Percentiles rank a stretch among this genome's conserved stretches.
These are phyloP conservation scores for Cryptococcus amylolentus DNA, from an alignment of 1,284 basidiomycete genomes.

Conservation along the genomic window DNA sequence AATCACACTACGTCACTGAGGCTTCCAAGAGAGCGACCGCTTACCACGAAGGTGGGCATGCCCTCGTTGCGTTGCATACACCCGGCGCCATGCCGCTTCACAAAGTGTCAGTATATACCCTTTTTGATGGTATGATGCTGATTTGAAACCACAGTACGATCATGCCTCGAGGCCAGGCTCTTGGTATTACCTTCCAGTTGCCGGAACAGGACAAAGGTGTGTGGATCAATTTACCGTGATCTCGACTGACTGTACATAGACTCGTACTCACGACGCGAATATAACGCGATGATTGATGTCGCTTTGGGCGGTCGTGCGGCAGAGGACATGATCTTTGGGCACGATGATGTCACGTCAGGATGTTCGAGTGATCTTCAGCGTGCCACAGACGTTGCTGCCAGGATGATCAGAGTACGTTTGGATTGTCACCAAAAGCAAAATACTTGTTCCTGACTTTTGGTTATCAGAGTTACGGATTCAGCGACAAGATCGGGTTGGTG, in stretches of 20 bases:
- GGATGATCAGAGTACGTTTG: constrained; percentile 77
- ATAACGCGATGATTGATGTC: constrained; percentile 67
- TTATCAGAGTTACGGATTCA: constrained; percentile 69
- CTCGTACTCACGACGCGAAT: constrained; percentile 45
- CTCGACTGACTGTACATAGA: constrained; percentile 25
- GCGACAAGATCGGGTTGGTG: constrained; percentile 75
- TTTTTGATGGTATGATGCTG: background rate
- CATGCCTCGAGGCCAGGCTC: constrained; percentile 84
- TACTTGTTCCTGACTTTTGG: background rate
- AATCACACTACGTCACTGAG: constrained; percentile 78
- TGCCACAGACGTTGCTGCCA: constrained; percentile 74
- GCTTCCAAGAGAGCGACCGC: constrained; percentile 83
- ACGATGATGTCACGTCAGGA: constrained; percentile 84
- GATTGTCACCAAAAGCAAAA: background rate
- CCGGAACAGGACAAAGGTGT: constrained; percentile 69
- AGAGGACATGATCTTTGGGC: constrained; percentile 85
- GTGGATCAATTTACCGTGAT: background rate
- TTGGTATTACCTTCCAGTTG: constrained; percentile 81
- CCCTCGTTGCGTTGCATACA: constrained; percentile 83
- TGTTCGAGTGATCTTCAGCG: constrained; percentile 77
- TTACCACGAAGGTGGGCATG: constrained; percentile 95
- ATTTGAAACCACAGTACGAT: constrained; percentile 58
- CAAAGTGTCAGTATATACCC: constrained; percentile 60
- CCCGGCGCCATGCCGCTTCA: constrained; percentile 90
- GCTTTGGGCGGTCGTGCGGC: constrained; percentile 89